These are phyloP conservation scores for Aspergillus cejpii DNA, from an alignment of 2,329 filamentous ascomycete species.

Conservation along the genomic window DNA sequence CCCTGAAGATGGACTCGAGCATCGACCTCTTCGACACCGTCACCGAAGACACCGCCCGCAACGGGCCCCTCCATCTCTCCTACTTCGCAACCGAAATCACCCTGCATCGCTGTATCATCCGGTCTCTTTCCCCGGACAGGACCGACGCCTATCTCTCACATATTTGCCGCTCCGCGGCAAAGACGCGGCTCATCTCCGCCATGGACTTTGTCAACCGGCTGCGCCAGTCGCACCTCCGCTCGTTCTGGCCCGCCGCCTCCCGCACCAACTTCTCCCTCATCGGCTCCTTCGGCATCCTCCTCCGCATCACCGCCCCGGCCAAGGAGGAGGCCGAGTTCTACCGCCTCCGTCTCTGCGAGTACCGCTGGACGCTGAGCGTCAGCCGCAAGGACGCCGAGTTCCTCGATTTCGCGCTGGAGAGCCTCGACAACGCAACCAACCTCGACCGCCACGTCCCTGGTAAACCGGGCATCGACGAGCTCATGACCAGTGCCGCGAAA, in stretches of 20 bases:
- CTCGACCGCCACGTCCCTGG: slow-evolving; percentile 63
- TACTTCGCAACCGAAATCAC: slow-evolving; percentile 95
- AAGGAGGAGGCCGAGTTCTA: slow-evolving; percentile 92
- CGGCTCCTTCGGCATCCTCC: slow-evolving; percentile 81
- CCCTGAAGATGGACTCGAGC: slow-evolving; percentile 46
- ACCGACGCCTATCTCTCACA: slow-evolving; percentile 76
- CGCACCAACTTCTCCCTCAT: slow-evolving; percentile 80
- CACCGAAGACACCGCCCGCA: slow-evolving; percentile 37
- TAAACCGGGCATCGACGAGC: slow-evolving; percentile 55
- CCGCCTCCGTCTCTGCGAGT: slow-evolving; percentile 74
- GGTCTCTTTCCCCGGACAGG: slow-evolving; percentile 57
- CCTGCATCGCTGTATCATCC: slow-evolving; percentile 82
- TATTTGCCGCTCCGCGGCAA: slow-evolving; percentile 88
- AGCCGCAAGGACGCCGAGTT: slow-evolving; percentile 62
- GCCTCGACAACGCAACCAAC: slow-evolving; percentile 65
- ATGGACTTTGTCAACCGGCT: slow-evolving; percentile 97
- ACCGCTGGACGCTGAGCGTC: slow-evolving; percentile 87
- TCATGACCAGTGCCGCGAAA: slow-evolving; percentile 32
- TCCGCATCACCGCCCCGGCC: slow-evolving; percentile 83
- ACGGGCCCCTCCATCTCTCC: slow-evolving; percentile 75
- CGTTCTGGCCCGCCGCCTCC: slow-evolving; percentile 64
- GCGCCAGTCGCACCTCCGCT: slow-evolving; percentile 74
- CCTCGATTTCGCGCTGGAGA: slow-evolving; percentile 62
- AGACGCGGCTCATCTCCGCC: slow-evolving; percentile 86
- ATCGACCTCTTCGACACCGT: slow-evolving; percentile 42